Base-by-base conservation (phyloP, 768 basidiomycete species). In the Saitozyma podzolica region DNA sequence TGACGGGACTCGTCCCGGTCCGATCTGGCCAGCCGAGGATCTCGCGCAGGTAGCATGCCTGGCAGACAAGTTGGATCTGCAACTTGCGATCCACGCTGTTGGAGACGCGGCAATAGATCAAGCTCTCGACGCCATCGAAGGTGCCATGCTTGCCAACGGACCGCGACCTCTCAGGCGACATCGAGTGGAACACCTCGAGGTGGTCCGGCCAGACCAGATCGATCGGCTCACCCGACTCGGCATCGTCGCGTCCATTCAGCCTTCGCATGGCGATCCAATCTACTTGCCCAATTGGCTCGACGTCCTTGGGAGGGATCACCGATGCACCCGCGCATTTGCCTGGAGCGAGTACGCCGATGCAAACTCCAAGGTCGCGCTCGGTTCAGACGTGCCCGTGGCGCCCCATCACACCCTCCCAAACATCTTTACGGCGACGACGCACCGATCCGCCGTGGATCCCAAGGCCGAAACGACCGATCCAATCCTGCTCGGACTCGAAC, bases 141-240 rank as follows among this genome's bases (percentile, higher is more conserved):
- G 49, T 40, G 65, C 68, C 8, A 52, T 58, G n/a, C 11, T 40
- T 13, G 13, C 54, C 53, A 66, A 66, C 43, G 61, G 56, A 9
- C 54, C 42, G 50, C 29, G 29, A 11, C 48, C 51, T 9, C 39
- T 29, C 6, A 58, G 61, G 2, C 54, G 61, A 42, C 58, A 63
- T 48, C 58, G 68, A 10, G 56, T 69, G 17, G 68, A 69, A 53
- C 68, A 69, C 45, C 68, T 69, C 45, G 68, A 69, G 48, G 52
- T 61, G 13, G 62, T 69, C 41, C 61, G 53, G 6, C 13, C 8
- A 19, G 64, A 63, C 17, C 49, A 43, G 11, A 66, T 69, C 45
- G 16, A 37, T 1, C 61, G 68, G 7, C n/a, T 69, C 37, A 52
- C 64, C 11, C 37, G 39, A 40, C 54, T 65, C 3, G 68, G 68